Conservation (phyloP, 176 grass and related monocot species). For the Carex parvula region DNA sequence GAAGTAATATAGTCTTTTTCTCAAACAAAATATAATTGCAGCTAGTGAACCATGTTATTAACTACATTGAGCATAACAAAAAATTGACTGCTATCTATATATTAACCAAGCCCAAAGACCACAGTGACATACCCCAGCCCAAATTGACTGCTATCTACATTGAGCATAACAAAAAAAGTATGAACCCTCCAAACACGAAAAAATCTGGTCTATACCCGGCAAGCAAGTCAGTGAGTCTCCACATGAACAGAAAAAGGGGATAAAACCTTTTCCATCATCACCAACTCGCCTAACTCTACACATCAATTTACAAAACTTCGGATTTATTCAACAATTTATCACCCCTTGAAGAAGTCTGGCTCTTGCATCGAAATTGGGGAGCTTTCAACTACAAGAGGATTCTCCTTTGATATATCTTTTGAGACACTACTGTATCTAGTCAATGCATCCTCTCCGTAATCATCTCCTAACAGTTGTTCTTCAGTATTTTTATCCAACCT, state of each 20-base stretch:
- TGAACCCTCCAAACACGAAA: neutral
- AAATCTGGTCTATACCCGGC: neutral
- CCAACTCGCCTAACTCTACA: neutral
- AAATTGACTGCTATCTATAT: neutral
- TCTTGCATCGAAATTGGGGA: conserved; percentile 18
- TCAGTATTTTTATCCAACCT: conserved; percentile 39
- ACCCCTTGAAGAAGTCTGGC: neutral
- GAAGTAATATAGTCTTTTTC: neutral
- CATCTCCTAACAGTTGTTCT: conserved; percentile 27
- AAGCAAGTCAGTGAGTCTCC: neutral
- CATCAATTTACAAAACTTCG: neutral
- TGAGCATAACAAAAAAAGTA: neutral
- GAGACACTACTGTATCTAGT: neutral
- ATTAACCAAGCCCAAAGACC: neutral
- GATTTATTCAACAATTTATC: conserved; percentile 19
- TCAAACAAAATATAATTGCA: neutral
- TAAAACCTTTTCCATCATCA: neutral
- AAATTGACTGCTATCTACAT: no score
- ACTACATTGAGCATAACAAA: neutral
- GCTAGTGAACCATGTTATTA: neutral
- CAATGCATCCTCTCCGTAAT: conserved; percentile 20
- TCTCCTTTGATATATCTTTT: conserved; percentile 13
- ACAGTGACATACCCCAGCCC: no score
- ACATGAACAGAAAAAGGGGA: neutral
- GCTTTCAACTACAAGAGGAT: conserved; percentile 15